Evolutionary conservation across 2,329 filamentous ascomycete species (phyloP).

Genomic region (Pseudocercospora macadamiae): DNA sequence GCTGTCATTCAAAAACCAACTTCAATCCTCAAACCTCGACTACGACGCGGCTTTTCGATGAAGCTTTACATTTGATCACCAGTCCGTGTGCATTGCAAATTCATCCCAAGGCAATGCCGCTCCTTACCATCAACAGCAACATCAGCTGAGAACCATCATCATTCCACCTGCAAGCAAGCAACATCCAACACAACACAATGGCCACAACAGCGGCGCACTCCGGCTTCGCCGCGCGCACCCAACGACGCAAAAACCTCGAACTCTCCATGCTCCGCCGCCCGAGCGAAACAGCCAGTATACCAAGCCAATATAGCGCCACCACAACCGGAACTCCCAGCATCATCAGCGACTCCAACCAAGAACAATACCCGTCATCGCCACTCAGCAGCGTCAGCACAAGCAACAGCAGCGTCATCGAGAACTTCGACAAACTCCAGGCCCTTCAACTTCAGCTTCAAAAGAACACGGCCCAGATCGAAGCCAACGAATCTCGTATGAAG

Average conservation of each 20-base stretch:
- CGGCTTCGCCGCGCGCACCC: slow-evolving; percentile 24
- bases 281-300: slow-evolving; percentile 18
- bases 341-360: slow-evolving; percentile 13
- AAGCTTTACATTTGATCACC: background rate
- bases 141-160: background rate
- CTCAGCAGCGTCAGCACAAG: slow-evolving; percentile 20
- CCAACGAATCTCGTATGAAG: slow-evolving; percentile 24
- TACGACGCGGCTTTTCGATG: background rate
- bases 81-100: background rate
- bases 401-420: slow-evolving; percentile 17
- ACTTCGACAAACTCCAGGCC: slow-evolving; percentile 21
- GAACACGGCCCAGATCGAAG: slow-evolving; percentile 26
- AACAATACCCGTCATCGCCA: slow-evolving; percentile 16
- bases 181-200: slow-evolving; percentile 9
- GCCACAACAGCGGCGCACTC: slow-evolving; percentile 15
- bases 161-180: no score
- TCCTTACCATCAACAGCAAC: background rate
- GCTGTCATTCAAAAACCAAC: background rate
- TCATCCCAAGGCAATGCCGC: background rate
- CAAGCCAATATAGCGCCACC: slow-evolving; percentile 15
- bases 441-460: slow-evolving; percentile 23
- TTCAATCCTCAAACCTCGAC: background rate
- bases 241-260: slow-evolving; percentile 21
- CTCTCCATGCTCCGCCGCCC: slow-evolving; percentile 19
- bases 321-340: slow-evolving; percentile 11